Base-by-base conservation (phyloP, 768 basidiomycete species). In the Epithele typhae region DNA sequence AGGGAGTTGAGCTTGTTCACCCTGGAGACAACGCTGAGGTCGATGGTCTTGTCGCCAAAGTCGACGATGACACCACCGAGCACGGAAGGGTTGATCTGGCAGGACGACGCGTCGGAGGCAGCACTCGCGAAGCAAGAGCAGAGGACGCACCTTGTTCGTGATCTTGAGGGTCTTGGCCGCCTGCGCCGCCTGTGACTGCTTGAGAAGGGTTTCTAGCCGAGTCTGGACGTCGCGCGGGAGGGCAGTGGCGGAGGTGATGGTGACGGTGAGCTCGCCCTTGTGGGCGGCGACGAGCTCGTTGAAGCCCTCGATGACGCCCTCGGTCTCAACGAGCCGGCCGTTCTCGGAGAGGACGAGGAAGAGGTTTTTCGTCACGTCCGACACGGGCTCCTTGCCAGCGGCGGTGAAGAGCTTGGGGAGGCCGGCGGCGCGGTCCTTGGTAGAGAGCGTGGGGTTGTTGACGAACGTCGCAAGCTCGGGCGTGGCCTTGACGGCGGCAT, bases 11-110 rank as follows among this genome's bases (percentile, higher is more conserved):
- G 81, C 70, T 93, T 95, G 65, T 84, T 95, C 60, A 98, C 92
- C 45, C 91, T 89, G 25, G 91, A 92, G 40, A 83, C 84, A 46
- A 95, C 93, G 58, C 91, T 94, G 49, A 98, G 78, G 71, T 99
- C 96, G 59, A 99, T 87, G 43, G 92, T 92, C 76, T 95, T 95
- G 75, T 97, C 96, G 53, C 93, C 95, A 62, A 99, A 92, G 71
- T 99, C 96, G 40, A 99, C 85, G 51, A 97, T 77, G 49, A 98
- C 67, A 41, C 96, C 96, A 48, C 95, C 96, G 52, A 98, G 70
- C 47, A 97, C 73, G n/a, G 81, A 71, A 36, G 92, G 83, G 74
- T 97, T 93, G 61, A 97, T 87, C 92, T 95, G 50, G n/a, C n/a
- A n/a, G n/a, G 24, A 52, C 27, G 11, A 22, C 17, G 2, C 10